A percentile compares a stretch with the other conserved stretches of the same genome.
phyloP scores from a whole-genome alignment of 78 protist species.

The Polysphondylium violaceum region DNA sequence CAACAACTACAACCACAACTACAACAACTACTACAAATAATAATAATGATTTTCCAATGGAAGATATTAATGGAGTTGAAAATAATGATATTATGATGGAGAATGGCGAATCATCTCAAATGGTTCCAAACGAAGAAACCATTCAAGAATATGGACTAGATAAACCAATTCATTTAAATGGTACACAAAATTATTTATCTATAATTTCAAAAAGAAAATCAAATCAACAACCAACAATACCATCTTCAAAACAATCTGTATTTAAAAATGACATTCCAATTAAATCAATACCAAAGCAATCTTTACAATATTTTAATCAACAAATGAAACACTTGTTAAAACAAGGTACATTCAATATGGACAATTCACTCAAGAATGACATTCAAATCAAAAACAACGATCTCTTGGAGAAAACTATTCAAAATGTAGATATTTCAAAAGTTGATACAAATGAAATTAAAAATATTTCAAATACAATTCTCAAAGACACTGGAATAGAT shows the following conservation, averaged over 20 bases:
- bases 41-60: not conserved
- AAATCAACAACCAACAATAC: not conserved
- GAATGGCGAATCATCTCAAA: conserved; percentile 4
- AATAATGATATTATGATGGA: not conserved
- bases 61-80: not conserved
- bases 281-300: conserved; percentile 13
- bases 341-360: not conserved
- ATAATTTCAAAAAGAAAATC: conserved; percentile 11
- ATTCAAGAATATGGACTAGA: conserved; percentile 14
- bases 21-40: not conserved
- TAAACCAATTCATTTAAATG: conserved; percentile 40
- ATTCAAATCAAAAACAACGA: not conserved
- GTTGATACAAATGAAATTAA: conserved; percentile 4
- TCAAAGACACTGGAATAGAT: conserved; percentile 32
- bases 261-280: not conserved
- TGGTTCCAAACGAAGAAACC: conserved; percentile 3
- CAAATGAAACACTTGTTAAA: conserved; percentile 37
- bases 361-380: not conserved
- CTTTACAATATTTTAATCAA: conserved; percentile 30
- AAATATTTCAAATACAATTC: not conserved
- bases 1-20: too few relatives aligned
- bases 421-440: not conserved
- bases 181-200: conserved; percentile 21
- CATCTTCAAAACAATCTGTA: not conserved
- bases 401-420: not conserved